Base-by-base conservation (phyloP, 2,329 filamentous ascomycete species). In the Penicillium sp. region DNA sequence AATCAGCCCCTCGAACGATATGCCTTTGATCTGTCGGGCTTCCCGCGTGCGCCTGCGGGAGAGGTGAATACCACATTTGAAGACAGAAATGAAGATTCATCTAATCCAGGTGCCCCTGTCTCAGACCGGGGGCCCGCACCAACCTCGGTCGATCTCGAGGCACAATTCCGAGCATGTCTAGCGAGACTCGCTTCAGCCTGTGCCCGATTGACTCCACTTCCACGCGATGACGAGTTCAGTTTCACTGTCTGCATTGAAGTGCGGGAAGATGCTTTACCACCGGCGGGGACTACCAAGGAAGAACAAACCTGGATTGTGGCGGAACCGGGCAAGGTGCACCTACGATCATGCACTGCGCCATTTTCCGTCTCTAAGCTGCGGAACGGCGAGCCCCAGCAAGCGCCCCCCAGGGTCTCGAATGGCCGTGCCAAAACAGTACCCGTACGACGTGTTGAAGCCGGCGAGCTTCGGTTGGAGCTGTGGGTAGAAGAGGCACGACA, bases 401-500 rank as follows among this genome's bases (percentile, higher is more conserved):
- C 58, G 19, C 58, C 64, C 10, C 59, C 62, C 33, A 62, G 59
- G 53, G 60, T 60, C 43, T 68, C 68, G 21, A 68, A 67, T 51
- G 78, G 76, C 22, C 77, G 78, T 8, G 72, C 73, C 29, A 78
- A 72, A 60, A 81, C 79, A 12, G 78, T 76, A 42, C 80, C 83
- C 1, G 72, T 87, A 39, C 74, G 84, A 55, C 74, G 76, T 29
- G 76, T 87, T 17, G 77, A 83, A 57, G 78, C 80, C 3, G 83
- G 82, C 4, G 80, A 83, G 51, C 78, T 87, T 63, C 71, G 78
- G 22, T 76, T 87, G 60, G 83, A 87, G 64, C 74, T 82, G 50
- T 87, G 82, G 83, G 77, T 86, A 49, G 84, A 87, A 66, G 81
- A 85, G 61, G 77, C 77, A 50, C 74, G 71, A 54, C 72, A 74